Conservation (phyloP, 2,329 filamentous ascomycete species). For the Hymenoscyphus fructigenus region DNA sequence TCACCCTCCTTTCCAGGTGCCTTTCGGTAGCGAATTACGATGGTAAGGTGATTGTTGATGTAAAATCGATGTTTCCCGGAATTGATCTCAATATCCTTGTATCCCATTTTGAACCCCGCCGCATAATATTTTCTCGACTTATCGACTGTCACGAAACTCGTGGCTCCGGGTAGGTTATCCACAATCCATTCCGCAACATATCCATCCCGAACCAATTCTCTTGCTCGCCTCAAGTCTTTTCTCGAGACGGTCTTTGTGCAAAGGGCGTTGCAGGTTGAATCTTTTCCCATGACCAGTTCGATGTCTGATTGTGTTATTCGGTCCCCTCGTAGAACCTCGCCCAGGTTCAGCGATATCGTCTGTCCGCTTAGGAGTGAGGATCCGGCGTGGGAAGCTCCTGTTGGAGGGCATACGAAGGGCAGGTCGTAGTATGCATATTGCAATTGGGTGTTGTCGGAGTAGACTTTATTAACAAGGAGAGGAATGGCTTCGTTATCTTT, state of each 20-base stretch:
- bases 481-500: conserved; percentile 74
- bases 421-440: conserved; percentile 90
- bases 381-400: conserved; percentile 63
- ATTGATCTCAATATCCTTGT: conserved; percentile 62
- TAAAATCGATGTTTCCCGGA: conserved; percentile 66
- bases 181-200: conserved; percentile 94
- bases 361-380: conserved; percentile 72
- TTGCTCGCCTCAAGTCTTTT: conserved; percentile 64
- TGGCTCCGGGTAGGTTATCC: conserved; percentile 85
- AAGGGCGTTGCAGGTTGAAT: conserved; percentile 70
- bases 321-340: conserved; percentile 84
- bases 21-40: conserved; percentile 75
- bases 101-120: conserved; percentile 85
- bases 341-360: conserved; percentile 78
- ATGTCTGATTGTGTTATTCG: conserved; percentile 84
- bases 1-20: conserved; percentile 68
- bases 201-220: conserved; percentile 71
- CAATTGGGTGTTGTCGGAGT: conserved; percentile 85
- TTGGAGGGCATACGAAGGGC: conserved; percentile 81
- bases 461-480: conserved; percentile 88
- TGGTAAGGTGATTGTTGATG: conserved; percentile 84
- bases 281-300: conserved; percentile 73
- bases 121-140: conserved; percentile 86
- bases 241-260: conserved; percentile 68
- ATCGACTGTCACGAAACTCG: conserved; percentile 83